Percentiles rank a stretch among this genome's conserved stretches.
Conservation (phyloP, 441 rosid genomes). For the Adansonia rubrostipa region DNA sequence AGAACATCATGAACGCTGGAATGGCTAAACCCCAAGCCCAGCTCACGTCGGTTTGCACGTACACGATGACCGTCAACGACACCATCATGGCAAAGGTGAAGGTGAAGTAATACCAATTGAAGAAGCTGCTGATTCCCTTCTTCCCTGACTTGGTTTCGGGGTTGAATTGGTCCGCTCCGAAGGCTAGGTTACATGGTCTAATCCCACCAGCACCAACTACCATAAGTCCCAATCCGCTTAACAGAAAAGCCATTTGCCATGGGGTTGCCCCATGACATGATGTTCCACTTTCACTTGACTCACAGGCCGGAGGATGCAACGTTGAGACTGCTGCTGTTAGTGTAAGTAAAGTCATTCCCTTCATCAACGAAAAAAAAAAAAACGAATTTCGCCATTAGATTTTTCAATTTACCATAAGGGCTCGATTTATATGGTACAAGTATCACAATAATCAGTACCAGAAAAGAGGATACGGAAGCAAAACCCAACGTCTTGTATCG, state of each 20-base stretch:
- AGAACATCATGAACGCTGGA: conserved; percentile 67
- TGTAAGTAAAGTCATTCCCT: conserved; percentile 63
- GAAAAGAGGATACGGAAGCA: conserved; percentile 60
- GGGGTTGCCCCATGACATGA: conserved; percentile 53
- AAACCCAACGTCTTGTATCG: conserved; percentile 66
- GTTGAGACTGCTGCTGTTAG: conserved; percentile 57
- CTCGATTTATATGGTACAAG: too few species aligned
- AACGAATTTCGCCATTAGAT: conserved; percentile 9
- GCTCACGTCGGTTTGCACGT: conserved; percentile 72
- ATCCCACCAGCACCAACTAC: conserved; percentile 75
- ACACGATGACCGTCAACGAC: conserved; percentile 65
- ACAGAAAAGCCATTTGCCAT: conserved; percentile 54
- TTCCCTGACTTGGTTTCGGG: conserved; percentile 65
- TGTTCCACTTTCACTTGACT: conserved; percentile 27
- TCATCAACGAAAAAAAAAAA: conserved; percentile 24
- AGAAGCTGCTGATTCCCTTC: conserved; percentile 66
- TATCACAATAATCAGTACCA: conserved; percentile 39
- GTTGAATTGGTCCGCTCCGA: conserved; percentile 79
- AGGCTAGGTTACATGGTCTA: conserved; percentile 75
- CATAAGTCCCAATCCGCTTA: conserved; percentile 51
- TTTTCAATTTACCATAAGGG: neutral
- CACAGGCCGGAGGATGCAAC: conserved; percentile 61
- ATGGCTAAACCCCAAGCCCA: conserved; percentile 72
- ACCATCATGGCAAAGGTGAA: conserved; percentile 69
- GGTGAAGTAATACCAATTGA: conserved; percentile 79